Conservation (phyloP, 768 basidiomycete genomes). For the Podaxis sp. region DNA sequence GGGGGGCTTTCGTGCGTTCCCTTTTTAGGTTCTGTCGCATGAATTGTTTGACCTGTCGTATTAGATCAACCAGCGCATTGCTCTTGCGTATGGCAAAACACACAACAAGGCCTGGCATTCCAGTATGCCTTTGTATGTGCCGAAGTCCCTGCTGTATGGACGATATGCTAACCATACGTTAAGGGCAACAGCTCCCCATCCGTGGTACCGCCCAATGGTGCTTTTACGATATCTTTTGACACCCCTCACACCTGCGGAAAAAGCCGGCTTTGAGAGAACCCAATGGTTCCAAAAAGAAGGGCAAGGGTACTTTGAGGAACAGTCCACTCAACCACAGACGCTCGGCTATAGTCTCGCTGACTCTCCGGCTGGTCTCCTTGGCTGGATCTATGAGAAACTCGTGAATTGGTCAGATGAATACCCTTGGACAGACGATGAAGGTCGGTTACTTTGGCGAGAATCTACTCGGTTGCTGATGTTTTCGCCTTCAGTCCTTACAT, state of each 20-base stretch:
- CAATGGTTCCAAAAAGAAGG: conserved; percentile 24
- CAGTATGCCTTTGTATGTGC: conserved; percentile 31
- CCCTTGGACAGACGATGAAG: conserved; percentile 53
- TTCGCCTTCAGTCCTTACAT: conserved; percentile 42
- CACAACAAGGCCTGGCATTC: conserved; percentile 50
- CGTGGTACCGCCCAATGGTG: conserved; percentile 20
- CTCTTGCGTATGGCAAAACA: conserved; percentile 26
- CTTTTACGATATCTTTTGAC: conserved; percentile 24
- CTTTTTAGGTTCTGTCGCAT: background rate
- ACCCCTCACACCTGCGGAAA: conserved; percentile 26
- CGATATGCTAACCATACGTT: background rate
- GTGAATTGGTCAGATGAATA: conserved; percentile 44
- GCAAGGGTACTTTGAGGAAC: conserved; percentile 34
- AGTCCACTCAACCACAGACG: conserved; percentile 47
- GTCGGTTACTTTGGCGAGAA: conserved; percentile 17
- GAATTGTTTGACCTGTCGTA: too few species aligned
- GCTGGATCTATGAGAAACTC: conserved; percentile 50
- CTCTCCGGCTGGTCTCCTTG: conserved; percentile 50
- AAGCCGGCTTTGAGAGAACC: conserved; percentile 26
- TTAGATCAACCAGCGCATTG: conserved; percentile 26
- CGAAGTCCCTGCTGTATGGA: background rate
- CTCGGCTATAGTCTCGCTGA: conserved; percentile 52
- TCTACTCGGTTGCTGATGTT: background rate
- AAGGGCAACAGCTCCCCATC: conserved; percentile 19
- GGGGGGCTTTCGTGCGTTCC: conserved; percentile 15